Evolutionary conservation across 106 monocot genomes (phyloP), one percentile per base, ranked within the genome.

Genomic region (Phalaenopsis aphrodite): DNA sequence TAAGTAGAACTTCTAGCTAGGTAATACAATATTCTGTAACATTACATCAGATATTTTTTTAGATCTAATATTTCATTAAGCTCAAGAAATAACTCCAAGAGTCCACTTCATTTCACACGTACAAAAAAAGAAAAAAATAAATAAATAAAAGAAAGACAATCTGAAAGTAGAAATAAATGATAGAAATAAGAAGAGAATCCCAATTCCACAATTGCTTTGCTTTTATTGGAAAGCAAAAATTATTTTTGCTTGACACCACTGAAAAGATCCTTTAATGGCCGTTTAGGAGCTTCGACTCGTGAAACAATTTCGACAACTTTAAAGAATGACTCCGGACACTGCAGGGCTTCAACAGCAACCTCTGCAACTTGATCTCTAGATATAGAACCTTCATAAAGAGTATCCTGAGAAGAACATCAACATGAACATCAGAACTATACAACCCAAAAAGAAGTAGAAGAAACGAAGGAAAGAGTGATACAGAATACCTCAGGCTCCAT

Each of bases 281-380:
- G 75, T 41, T 81, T 78, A 16, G 89, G 91, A 67, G 91, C 91
- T 49, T 86, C 91, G 56, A 18, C 24, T 23, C 88, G 84, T 16
- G 90, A 45, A 81, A 91, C 87, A 55, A 94, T 94, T 86, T 94
- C 94, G 17, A 89, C 91, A 42, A 94, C 89, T 80, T 94, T 94
- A 82, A 81, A 94, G 37, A 73, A 88, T 38, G 91, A 86, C 48
- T 94, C 94, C 8, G 77, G 79, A 76, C 85, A 89, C 23, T 68
- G 76, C 41, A 94, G 73, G 47, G 94, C 89, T 85, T 88, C 94
- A 0, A 86, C 91, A 11, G 91, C 91, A 45, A 91, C 94, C 75
- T 94, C 91, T 75, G 94, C 94, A 23, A 94, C 94, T 79, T 91
- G 94, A 47, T 91, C 85, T 84, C 94, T 89, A 1, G 91, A 91